Evolutionary conservation across 1,139 yeast genomes (phyloP).

Genomic region (Martiniozyma asiatica): DNA sequence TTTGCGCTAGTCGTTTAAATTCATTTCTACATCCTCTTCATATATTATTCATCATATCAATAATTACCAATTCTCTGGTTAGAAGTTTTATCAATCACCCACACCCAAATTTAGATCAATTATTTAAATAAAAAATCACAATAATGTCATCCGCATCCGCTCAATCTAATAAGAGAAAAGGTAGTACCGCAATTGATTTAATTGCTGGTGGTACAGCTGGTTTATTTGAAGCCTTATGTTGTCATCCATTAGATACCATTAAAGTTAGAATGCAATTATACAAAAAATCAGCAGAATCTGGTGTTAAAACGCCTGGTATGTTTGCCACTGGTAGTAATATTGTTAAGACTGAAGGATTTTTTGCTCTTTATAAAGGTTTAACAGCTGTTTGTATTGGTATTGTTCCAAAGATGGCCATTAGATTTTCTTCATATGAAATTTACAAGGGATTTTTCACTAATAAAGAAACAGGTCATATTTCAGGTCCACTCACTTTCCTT

Average conservation of each 20-base stretch:
- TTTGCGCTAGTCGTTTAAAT: no score
- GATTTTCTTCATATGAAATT: conserved; percentile 88
- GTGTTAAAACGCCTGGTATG: conserved; percentile 73
- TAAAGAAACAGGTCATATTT: conserved; percentile 49
- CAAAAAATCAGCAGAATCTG: conserved; percentile 30
- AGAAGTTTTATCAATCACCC: no score
- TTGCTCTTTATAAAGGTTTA: conserved; percentile 86
- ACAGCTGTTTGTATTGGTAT: conserved; percentile 97
- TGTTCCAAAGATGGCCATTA: conserved; percentile 95
- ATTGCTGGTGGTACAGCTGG: conserved; percentile 98
- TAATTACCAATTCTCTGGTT: no score
- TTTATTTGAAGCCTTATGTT: conserved; percentile 85
- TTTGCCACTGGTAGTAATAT: conserved; percentile 70
- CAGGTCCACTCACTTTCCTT: conserved; percentile 63
- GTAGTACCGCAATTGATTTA: conserved; percentile 57
- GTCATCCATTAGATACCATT: conserved; percentile 92
- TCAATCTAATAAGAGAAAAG: conserved; percentile 18
- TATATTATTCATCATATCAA: no score
- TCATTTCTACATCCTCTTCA: no score
- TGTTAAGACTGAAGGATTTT: conserved; percentile 67
- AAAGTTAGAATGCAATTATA: conserved; percentile 95
- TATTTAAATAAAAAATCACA: no score
- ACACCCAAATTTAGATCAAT: no score
- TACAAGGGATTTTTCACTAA: conserved; percentile 62
- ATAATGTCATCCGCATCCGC: conserved; percentile 18